These are phyloP conservation scores for Cymbopogon citratus DNA, from an alignment of 176 grass and related monocot species.

Conservation along the genomic window DNA sequence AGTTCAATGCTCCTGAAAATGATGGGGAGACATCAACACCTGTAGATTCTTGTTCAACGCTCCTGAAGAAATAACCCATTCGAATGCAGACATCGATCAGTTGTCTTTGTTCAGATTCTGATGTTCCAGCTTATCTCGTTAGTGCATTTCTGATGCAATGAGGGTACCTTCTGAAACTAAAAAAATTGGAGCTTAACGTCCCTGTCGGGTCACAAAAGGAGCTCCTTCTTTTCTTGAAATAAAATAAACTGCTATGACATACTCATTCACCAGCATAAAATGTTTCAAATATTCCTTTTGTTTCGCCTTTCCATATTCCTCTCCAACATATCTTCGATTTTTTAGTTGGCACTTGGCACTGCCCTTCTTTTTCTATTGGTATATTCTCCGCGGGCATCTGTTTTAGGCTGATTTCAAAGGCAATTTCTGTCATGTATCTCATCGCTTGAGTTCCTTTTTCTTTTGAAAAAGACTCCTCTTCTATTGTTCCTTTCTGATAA, in stretches of 20 bases:
- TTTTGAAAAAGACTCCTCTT: neutral
- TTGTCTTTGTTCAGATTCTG: conserved; percentile 17
- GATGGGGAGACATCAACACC: neutral
- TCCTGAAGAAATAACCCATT: conserved; percentile 18
- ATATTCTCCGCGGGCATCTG: conserved; percentile 8
- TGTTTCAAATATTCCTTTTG: conserved; percentile 41
- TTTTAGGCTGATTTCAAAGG: neutral
- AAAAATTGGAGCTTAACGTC: conserved; percentile 12
- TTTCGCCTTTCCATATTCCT: conserved; percentile 24
- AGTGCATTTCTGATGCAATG: conserved; percentile 38
- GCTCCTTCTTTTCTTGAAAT: neutral
- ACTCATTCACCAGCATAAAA: conserved; percentile 33
- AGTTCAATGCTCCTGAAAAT: neutral
- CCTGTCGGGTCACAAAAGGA: conserved; percentile 20
- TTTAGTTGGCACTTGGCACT: conserved; percentile 24
- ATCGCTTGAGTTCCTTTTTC: neutral
- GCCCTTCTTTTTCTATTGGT: conserved; percentile 11
- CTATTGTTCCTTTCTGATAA: conserved; percentile 6
- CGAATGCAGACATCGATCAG: conserved; percentile 14
- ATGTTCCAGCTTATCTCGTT: conserved; percentile 20
- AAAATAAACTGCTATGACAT: conserved; percentile 24
- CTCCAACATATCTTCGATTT: conserved; percentile 36
- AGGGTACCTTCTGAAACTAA: conserved; percentile 2
- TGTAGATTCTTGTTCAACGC: conserved; percentile 19
- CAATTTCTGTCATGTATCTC: conserved; percentile 16